These are phyloP conservation scores for Ophiorrhiza pumila DNA, from an alignment of 257 asterid genomes.

Conservation along the genomic window DNA sequence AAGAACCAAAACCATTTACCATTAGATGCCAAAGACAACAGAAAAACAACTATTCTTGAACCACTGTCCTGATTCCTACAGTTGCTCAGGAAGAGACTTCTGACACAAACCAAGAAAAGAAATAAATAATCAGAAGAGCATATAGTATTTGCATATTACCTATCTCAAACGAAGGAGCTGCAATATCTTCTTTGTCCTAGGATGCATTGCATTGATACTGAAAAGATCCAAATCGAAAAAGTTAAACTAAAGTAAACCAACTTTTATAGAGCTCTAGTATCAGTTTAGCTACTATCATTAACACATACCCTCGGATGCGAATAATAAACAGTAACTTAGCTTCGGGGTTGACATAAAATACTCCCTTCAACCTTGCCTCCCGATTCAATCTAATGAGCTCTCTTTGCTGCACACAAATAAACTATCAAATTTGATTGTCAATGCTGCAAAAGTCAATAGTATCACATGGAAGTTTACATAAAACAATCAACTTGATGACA, in stretches of 20 bases:
- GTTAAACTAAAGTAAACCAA: neutral
- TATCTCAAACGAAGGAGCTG: conserved; percentile 65
- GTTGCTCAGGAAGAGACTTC: neutral
- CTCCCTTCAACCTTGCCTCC: conserved; percentile 81
- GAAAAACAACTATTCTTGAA: neutral
- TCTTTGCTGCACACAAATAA: conserved; percentile 32
- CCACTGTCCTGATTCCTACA: neutral
- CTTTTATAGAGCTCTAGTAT: neutral
- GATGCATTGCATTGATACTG: conserved; percentile 73
- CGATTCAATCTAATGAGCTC: conserved; percentile 65
- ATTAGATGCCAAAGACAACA: neutral
- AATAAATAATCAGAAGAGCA: neutral
- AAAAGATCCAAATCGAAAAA: conserved; percentile 1
- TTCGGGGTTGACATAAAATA: conserved; percentile 68
- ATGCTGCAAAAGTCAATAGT: neutral
- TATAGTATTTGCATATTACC: conserved; percentile 27
- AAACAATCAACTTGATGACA: neutral
- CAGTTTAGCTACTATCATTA: neutral
- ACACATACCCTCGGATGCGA: conserved; percentile 67
- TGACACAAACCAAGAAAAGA: neutral
- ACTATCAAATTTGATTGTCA: neutral
- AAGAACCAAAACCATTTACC: neutral
- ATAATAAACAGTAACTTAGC: conserved; percentile 63
- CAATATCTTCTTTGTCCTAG: conserved; percentile 60
- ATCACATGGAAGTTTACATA: neutral